Conservation (phyloP, 495 filamentous ascomycete species). For the Sphaerosporella brunnea region DNA sequence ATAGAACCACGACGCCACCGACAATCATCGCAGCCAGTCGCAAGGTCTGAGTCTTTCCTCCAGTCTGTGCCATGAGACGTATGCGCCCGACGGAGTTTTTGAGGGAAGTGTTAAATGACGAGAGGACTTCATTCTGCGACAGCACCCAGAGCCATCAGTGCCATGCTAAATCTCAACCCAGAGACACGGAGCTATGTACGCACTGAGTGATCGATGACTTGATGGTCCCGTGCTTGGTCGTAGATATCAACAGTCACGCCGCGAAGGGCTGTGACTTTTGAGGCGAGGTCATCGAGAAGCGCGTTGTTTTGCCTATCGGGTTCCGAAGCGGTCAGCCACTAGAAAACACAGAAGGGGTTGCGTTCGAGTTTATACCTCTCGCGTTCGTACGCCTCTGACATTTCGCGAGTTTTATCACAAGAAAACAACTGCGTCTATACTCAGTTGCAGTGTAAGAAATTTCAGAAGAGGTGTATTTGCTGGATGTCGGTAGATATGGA, state of each 20-base stretch:
- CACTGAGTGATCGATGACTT: conserved; percentile 73
- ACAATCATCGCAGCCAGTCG: conserved; percentile 75
- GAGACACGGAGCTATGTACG: conserved; percentile 22
- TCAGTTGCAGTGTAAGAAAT: too few species aligned
- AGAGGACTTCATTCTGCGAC: conserved; percentile 20
- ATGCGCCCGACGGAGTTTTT: conserved; percentile 76
- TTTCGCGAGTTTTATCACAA: too few species aligned
- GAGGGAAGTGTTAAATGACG: conserved; percentile 35
- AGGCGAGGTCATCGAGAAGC: conserved; percentile 74
- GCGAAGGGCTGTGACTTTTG: conserved; percentile 79
- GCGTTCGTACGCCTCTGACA: conserved; percentile 92
- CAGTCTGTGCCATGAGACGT: conserved; percentile 75
- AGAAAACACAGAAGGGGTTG: too few species aligned
- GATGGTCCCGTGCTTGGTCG: conserved; percentile 74
- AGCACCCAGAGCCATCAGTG: too few species aligned
- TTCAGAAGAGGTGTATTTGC: too few species aligned
- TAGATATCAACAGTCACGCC: conserved; percentile 98
- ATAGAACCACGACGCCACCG: conserved; percentile 54
- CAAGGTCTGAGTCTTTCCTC: conserved; percentile 77
- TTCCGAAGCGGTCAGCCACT: too few species aligned
- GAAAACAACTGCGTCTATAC: too few species aligned
- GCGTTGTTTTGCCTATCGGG: conserved; percentile 63
- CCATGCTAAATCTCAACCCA: too few species aligned
- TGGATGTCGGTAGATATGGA: too few species aligned
- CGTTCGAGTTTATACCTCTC: too few species aligned